These are phyloP conservation scores for Aspergillus sp. DNA, from an alignment of 2,329 filamentous ascomycete genomes.

Conservation along the genomic window DNA sequence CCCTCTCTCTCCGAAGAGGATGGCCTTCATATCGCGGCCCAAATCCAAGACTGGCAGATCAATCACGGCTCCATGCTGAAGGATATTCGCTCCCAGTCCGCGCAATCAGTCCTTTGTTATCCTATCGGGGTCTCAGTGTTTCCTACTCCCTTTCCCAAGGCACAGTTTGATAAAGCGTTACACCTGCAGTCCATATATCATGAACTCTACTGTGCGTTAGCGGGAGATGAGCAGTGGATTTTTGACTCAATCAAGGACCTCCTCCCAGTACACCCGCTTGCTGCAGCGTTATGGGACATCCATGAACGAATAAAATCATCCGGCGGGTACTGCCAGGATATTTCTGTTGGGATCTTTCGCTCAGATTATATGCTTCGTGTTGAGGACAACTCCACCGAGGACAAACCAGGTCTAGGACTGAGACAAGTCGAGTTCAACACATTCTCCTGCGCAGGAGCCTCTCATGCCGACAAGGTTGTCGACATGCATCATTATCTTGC, in stretches of 20 bases:
- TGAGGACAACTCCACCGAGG: not conserved
- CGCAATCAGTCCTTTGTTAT: constrained; percentile 27
- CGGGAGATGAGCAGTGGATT: constrained; percentile 39
- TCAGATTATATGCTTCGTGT: constrained; percentile 48
- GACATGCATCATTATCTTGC: constrained; percentile 42
- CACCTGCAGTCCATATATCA: constrained; percentile 59
- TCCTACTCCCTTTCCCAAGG: constrained; percentile 34
- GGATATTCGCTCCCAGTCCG: constrained; percentile 21
- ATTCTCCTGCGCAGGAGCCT: constrained; percentile 41
- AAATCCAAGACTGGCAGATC: constrained; percentile 43
- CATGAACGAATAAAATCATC: constrained; percentile 29
- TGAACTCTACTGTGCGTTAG: constrained; percentile 54
- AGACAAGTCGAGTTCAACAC: constrained; percentile 50
- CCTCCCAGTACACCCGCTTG: constrained; percentile 32
- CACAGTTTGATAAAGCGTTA: constrained; percentile 45
- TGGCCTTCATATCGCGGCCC: constrained; percentile 22
- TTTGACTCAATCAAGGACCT: constrained; percentile 28
- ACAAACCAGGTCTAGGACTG: constrained; percentile 14
- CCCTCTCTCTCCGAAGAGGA: constrained; percentile 38
- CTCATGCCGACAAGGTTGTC: constrained; percentile 39
- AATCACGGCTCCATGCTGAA: constrained; percentile 43
- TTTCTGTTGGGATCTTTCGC: constrained; percentile 40
- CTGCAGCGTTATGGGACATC: constrained; percentile 38
- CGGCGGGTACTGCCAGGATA: constrained; percentile 26
- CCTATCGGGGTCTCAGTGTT: constrained; percentile 35